Base-by-base conservation (phyloP, 148 eudicot genomes). In the Chenopodium quinoa region DNA sequence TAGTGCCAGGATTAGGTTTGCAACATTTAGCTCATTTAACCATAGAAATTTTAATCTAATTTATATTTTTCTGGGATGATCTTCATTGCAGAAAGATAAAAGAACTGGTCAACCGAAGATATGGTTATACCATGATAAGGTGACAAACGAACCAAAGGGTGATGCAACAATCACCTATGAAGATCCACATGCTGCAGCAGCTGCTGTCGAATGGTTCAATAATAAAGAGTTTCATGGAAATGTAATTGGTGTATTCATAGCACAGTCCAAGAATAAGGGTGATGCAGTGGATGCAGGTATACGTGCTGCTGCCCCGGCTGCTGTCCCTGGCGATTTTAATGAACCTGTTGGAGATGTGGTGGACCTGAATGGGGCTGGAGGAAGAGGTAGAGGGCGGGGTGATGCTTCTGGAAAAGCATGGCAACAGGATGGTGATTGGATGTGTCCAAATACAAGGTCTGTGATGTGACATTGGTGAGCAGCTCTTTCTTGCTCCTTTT, bases 401-500 rank as follows among this genome's bases (percentile, higher is more conserved):
- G 98, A 91, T 87, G 92, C 86, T 73, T 77, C 89, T 19, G 97
- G 87, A 74, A 93, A 96, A 81, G 86, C 99, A 77, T 96, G 98
- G 99, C 94, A 96, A 78, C 97, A 96, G 82, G 99, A 93, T 23
- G 99, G 99, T 78, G 99, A 96, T 89, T 96, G 99, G 99, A 32
- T 64, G 89, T 96, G 99, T 89, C 91, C 95, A 63, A 96, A 96
- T 92, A 91, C 99, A 96, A 96, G 99, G 98, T 93, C 98, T 93
- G 99, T 96, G 92, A 86, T 91, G 82, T 88, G 95, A 91, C 40
- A 96, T 96, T 83, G 99, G 98, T 96, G 98, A 92, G 98, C 98
- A 75, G 97, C 94, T 92, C 90, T 80, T 91, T 89, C 94, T 82
- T 88, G 88, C 89, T 87, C 87, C 74, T 83, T 78, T 66, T 80